Conservation (phyloP, 768 basidiomycete genomes). For the Trametes villosa region DNA sequence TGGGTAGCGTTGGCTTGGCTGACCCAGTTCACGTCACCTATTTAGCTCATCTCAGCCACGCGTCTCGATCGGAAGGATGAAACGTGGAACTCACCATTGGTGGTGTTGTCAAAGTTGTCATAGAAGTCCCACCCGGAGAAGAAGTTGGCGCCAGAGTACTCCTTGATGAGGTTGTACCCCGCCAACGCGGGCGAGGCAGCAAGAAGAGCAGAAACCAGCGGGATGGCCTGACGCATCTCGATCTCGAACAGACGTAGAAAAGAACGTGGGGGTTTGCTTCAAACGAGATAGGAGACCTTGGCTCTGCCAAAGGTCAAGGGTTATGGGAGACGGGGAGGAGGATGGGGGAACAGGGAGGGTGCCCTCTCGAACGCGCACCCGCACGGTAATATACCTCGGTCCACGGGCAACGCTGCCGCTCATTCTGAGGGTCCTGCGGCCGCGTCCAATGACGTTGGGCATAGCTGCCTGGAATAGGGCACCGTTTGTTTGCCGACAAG, state of each 20-base stretch:
- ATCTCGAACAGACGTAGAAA: background rate
- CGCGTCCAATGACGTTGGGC: constrained; percentile 1
- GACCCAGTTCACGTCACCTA: constrained; percentile 69
- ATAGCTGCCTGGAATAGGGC: background rate
- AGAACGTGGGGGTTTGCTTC: background rate
- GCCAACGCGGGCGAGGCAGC: constrained; percentile 12
- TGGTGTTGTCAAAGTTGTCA: constrained; percentile 41
- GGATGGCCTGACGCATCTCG: constrained; percentile 19
- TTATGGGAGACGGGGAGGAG: background rate
- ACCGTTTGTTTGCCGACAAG: constrained; percentile 13
- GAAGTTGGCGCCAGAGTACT: constrained; percentile 46
- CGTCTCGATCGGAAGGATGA: background rate
- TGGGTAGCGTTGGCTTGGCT: constrained; percentile 49
- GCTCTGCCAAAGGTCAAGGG: constrained; percentile 3
- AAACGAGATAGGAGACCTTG: background rate
- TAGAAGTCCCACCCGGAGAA: constrained; percentile 50
- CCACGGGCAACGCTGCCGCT: background rate
- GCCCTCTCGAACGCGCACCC: background rate
- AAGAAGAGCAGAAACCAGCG: constrained; percentile 20
- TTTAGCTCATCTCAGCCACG: background rate
- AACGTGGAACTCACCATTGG: constrained; percentile 32
- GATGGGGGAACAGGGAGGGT: background rate
- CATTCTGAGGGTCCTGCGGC: background rate
- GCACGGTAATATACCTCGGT: background rate
- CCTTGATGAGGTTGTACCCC: constrained; percentile 37